phyloP scores from a whole-genome alignment of 2,329 filamentous ascomycete species.

The Penicillium brevicompactum region DNA sequence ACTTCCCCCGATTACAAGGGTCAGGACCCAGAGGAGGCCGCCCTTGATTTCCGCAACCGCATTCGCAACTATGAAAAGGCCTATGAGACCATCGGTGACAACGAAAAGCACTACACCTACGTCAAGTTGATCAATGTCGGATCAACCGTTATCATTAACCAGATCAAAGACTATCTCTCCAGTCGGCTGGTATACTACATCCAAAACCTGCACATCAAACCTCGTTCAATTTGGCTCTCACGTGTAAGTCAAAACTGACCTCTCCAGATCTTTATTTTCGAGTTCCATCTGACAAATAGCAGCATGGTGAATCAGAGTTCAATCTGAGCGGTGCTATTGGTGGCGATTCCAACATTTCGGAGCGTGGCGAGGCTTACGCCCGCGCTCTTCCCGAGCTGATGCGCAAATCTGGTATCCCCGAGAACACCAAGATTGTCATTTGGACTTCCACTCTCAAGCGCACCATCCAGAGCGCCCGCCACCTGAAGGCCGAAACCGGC shows the following conservation, averaged over 20 bases:
- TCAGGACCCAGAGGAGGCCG: conserved; percentile 89
- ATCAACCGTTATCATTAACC: conserved; percentile 95
- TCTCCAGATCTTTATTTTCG: too few relatives aligned
- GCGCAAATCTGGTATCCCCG: conserved; percentile 78
- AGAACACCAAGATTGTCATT: conserved; percentile 64
- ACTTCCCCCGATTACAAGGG: conserved; percentile 93
- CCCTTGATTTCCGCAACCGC: conserved; percentile 86
- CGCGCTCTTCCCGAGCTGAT: conserved; percentile 81
- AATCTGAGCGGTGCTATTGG: conserved; percentile 91
- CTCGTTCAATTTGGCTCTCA: conserved; percentile 94
- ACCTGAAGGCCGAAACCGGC: conserved; percentile 66
- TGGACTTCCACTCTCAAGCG: conserved; percentile 78
- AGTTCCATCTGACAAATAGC: conserved; percentile 21
- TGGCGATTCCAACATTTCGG: conserved; percentile 84
- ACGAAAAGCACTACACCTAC: conserved; percentile 87
- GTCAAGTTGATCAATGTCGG: conserved; percentile 97
- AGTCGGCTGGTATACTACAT: conserved; percentile 97
- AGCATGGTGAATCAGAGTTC: conserved; percentile 94
- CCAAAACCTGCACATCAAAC: conserved; percentile 97
- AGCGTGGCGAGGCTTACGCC: conserved; percentile 85
- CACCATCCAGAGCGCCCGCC: conserved; percentile 87
- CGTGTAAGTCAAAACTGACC: conserved; percentile 60
- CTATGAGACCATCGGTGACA: conserved; percentile 88
- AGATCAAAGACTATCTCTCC: conserved; percentile 94
- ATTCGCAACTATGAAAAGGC: conserved; percentile 98